Evolutionary conservation across 208 protist species (phyloP), one percentile per base, ranked within the genome.

Genomic region (Perkinsela sp.): DNA sequence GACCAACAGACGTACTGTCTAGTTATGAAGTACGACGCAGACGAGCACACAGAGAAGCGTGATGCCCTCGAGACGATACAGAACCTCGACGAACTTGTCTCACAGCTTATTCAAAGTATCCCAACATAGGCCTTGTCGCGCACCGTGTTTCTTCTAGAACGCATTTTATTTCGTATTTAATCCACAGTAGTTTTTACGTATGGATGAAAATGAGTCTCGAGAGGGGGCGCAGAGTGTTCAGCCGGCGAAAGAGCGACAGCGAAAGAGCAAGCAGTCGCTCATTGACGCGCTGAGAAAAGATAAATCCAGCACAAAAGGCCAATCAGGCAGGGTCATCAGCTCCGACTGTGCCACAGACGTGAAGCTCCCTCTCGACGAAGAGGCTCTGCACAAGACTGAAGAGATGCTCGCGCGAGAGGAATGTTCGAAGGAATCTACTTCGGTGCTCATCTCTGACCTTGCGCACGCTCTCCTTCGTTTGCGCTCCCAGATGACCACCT

Each of bases 1-100:
- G 88, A 93, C 48, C 85, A 93, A 73, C 79, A 88, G 69, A 79
- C 87, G 69, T 76, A 83, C 32, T 95, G 88, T 70, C 78, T 96
- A 0, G 81, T 94, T n/a, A 76, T 94, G 1, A 94, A 93, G 69
- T 89, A 94, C 31, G 84, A 87, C n/a, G 71, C 77, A 6, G 76
- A 80, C 22, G 28, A 1, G 0, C 66, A 82, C 68, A 69, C 67
- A 28, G 75, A 77, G 32, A 88, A 84, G 74, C 32, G 69, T 1
- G 48, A 70, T 1, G 67, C 83, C 1, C 30, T 92, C 13, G 76
- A 90, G 28, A 89, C 84, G 1, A 75, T 93, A 2, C 66, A 67
- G 28, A 69, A 83, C 32, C 77, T 93, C 67, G 66, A 73, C 68
- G 57, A 75, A 30, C 83, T 94, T 30, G 79, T 92, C 2, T 85